Evolutionary conservation across 768 basidiomycete species (phyloP).

Genomic region (Amanita pseudoporphyria): DNA sequence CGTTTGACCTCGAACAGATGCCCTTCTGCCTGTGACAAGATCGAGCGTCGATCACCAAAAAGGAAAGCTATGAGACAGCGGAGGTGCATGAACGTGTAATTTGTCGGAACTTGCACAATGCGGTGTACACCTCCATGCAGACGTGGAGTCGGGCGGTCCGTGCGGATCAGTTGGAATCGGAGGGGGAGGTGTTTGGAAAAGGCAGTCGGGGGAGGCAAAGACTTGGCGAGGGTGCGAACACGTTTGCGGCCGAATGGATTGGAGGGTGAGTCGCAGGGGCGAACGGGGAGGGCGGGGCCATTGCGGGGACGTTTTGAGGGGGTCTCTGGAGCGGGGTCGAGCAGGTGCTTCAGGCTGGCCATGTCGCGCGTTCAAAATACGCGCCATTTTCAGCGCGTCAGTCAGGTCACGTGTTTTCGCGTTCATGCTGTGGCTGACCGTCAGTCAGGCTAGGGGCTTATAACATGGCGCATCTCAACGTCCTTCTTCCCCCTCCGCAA

Average conservation of each 20-base stretch:
- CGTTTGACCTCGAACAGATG: constrained; percentile 58
- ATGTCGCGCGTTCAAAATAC: neutral
- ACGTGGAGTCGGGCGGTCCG: constrained; percentile 15
- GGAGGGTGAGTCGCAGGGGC: constrained; percentile 56
- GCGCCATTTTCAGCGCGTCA: neutral
- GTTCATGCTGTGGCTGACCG: no score
- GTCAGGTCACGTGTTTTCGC: neutral
- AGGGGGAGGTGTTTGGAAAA: constrained; percentile 55
- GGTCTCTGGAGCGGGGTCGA: neutral
- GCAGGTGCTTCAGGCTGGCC: neutral
- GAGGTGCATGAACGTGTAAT: constrained; percentile 60
- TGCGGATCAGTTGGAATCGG: constrained; percentile 48
- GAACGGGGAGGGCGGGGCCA: constrained; percentile 12
- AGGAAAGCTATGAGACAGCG: constrained; percentile 53
- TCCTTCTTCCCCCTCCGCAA: neutral
- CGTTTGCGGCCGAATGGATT: constrained; percentile 60
- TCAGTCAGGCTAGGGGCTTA: no score
- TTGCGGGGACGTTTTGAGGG: constrained; percentile 3
- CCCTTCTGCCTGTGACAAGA: constrained; percentile 19
- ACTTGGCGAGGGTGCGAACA: constrained; percentile 26
- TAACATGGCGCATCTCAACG: no score
- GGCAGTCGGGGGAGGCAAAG: constrained; percentile 32
- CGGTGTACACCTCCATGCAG: constrained; percentile 46
- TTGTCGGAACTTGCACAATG: constrained; percentile 59
- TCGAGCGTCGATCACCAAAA: constrained; percentile 29